Conservation (phyloP, 192 early-diverging fungal species). For the Coemansia sp. region DNA sequence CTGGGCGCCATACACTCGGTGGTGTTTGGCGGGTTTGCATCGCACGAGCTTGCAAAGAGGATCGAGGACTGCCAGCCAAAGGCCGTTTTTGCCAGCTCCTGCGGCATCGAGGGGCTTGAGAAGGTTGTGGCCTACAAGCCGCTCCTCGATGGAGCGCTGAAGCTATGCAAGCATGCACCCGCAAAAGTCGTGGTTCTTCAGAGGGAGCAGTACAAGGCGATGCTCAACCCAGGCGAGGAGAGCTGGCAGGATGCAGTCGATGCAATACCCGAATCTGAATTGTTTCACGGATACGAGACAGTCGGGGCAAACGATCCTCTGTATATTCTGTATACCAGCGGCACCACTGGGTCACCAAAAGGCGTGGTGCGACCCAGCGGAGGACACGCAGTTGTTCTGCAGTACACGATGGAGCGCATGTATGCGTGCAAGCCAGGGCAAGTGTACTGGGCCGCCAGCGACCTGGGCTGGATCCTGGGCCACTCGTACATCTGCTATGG, state of each 20-base stretch:
- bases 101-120: conserved; percentile 74
- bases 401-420: conserved; percentile 69
- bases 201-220: conserved; percentile 55
- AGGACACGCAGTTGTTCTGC: conserved; percentile 71
- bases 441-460: conserved; percentile 74
- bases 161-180: conserved; percentile 48
- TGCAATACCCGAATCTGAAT: conserved; percentile 39
- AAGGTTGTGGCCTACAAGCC: conserved; percentile 75
- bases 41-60: conserved; percentile 76
- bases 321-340: conserved; percentile 86
- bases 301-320: conserved; percentile 71
- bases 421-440: conserved; percentile 74
- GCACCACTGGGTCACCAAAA: conserved; percentile 89
- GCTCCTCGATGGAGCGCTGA: conserved; percentile 69
- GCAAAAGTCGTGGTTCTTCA: conserved; percentile 66
- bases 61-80: conserved; percentile 78
- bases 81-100: conserved; percentile 72
- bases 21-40: conserved; percentile 79
- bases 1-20: conserved; percentile 83
- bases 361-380: conserved; percentile 74
- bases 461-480: conserved; percentile 89
- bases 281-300: conserved; percentile 55
- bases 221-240: conserved; percentile 39
- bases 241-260: conserved; percentile 58
- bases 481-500: conserved; percentile 82